phyloP scores from a whole-genome alignment of 1,284 basidiomycete genomes.

The Ceraceosorus bombacis region DNA sequence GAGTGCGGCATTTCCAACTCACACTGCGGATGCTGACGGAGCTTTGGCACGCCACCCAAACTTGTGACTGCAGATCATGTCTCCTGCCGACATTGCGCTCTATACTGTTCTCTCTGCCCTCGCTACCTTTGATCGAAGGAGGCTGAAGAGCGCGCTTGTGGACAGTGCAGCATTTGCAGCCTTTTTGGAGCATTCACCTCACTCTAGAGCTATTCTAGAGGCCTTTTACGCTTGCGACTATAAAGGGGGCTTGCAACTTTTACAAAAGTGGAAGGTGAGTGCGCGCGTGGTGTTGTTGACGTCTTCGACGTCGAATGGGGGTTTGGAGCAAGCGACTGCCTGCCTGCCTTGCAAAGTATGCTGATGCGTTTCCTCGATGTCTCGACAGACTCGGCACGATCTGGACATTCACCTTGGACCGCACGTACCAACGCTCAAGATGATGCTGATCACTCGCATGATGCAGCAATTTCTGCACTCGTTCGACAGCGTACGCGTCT shows the following conservation, averaged over 20 bases:
- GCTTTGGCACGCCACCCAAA: background rate
- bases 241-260: constrained; percentile 65
- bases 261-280: constrained; percentile 65
- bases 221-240: constrained; percentile 75
- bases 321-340: too few relatives aligned
- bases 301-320: background rate
- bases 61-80: constrained; percentile 57
- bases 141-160: constrained; percentile 62
- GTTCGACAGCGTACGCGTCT: constrained; percentile 68
- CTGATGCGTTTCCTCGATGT: too few relatives aligned
- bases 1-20: background rate
- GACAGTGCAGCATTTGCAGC: constrained; percentile 64
- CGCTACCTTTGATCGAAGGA: constrained; percentile 62
- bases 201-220: constrained; percentile 70
- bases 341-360: too few relatives aligned
- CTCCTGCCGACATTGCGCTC: constrained; percentile 70
- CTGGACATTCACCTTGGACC: constrained; percentile 65
- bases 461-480: constrained; percentile 64
- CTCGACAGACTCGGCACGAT: constrained; percentile 62
- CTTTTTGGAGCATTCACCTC: constrained; percentile 77
- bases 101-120: constrained; percentile 74
- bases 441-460: constrained; percentile 57
- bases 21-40: background rate
- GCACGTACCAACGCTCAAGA: constrained; percentile 53
- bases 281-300: background rate